Evolutionary conservation across 2,329 filamentous ascomycete species (phyloP).

Genomic region (Neoascochyta sp.): DNA sequence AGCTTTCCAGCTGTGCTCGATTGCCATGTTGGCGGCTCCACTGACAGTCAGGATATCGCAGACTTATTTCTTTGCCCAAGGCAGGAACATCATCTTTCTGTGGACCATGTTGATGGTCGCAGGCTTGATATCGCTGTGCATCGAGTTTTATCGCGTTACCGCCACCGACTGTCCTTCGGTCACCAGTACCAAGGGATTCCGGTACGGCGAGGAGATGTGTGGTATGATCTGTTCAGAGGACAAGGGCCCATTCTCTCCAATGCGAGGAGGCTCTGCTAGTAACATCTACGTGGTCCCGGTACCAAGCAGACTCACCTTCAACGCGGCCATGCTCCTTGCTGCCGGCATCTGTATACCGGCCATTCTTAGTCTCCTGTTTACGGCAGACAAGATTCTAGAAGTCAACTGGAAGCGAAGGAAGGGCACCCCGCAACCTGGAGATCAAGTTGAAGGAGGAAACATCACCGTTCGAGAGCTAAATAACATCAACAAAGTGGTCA

Average conservation of each 20-base stretch:
- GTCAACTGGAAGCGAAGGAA: conserved; percentile 56
- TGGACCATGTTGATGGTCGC: conserved; percentile 61
- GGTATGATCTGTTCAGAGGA: conserved; percentile 46
- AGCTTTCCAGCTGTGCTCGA: conserved; percentile 63
- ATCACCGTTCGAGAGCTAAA: conserved; percentile 52
- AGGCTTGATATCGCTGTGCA: conserved; percentile 58
- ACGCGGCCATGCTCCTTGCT: conserved; percentile 57
- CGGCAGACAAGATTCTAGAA: conserved; percentile 62
- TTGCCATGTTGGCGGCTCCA: conserved; percentile 62
- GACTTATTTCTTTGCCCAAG: conserved; percentile 63
- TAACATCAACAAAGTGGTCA: conserved; percentile 37
- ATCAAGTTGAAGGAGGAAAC: conserved; percentile 53
- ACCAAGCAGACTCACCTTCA: conserved; percentile 55
- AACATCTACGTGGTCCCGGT: conserved; percentile 62
- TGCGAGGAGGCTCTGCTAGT: conserved; percentile 54
- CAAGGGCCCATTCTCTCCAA: conserved; percentile 51
- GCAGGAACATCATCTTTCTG: conserved; percentile 63
- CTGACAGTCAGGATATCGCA: conserved; percentile 58
- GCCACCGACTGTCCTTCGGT: conserved; percentile 45
- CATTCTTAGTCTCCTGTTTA: conserved; percentile 58
- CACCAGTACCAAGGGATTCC: conserved; percentile 42
- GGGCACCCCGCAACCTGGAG: conserved; percentile 33
- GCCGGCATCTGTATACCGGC: conserved; percentile 64
- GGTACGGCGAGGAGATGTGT: conserved; percentile 46
- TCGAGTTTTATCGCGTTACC: conserved; percentile 60